phyloP scores from a whole-genome alignment of 768 basidiomycete species.

The Tylopilus sp. region DNA sequence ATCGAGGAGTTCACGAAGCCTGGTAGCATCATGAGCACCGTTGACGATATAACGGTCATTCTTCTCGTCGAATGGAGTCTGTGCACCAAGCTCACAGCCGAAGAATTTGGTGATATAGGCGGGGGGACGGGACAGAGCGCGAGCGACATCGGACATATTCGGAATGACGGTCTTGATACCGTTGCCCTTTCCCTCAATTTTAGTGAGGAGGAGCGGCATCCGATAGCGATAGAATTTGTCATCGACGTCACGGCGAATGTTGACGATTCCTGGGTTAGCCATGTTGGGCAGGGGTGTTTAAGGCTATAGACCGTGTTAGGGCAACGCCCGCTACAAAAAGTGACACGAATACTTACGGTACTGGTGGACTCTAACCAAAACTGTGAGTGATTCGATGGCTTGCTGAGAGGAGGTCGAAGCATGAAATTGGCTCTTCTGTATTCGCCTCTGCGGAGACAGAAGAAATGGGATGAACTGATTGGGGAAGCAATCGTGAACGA shows the following conservation, averaged over 20 bases:
- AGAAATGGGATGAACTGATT: conserved; percentile 19
- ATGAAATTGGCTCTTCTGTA: conserved; percentile 57
- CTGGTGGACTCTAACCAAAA: conserved; percentile 50
- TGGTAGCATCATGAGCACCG: conserved; percentile 87
- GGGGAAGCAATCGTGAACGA: conserved; percentile 27
- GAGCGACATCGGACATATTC: conserved; percentile 97
- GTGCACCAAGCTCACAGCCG: conserved; percentile 96
- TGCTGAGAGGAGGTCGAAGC: conserved; percentile 85
- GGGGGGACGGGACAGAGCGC: conserved; percentile 91
- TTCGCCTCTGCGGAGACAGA: conserved; percentile 32
- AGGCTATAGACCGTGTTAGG: conserved; percentile 39
- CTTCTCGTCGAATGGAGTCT: conserved; percentile 94
- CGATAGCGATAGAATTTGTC: conserved; percentile 97
- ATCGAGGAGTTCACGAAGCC: conserved; percentile 94
- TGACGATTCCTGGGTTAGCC: conserved; percentile 79
- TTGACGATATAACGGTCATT: conserved; percentile 99
- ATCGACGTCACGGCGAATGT: conserved; percentile 94
- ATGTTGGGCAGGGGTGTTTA: conserved; percentile 68
- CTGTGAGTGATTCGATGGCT: conserved; percentile 60
- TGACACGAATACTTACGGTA: conserved; percentile 40
- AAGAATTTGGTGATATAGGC: conserved; percentile 99
- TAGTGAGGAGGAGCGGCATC: conserved; percentile 92
- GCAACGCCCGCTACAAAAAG: not conserved
- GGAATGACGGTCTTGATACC: conserved; percentile 99
- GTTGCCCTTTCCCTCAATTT: conserved; percentile 99